A percentile compares a stretch with the other conserved stretches of the same genome.
Conservation (phyloP, 1,139 yeast species). For the Lodderomyces parapsilosis region DNA sequence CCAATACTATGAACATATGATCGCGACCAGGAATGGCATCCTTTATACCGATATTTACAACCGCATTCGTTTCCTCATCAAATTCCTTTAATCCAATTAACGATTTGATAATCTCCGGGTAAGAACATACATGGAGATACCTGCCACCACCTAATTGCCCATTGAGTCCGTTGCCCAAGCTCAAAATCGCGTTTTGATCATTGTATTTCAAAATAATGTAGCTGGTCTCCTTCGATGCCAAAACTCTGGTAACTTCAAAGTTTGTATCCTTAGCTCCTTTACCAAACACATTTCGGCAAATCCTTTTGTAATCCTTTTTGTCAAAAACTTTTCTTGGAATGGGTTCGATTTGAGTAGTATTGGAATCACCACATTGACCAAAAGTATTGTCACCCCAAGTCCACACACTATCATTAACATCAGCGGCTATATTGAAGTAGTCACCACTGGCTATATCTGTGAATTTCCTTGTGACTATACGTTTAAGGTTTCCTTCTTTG, state of each 20-base stretch:
- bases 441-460: slow-evolving; percentile 69
- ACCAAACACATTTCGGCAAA: slow-evolving; percentile 24
- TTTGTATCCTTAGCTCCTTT: slow-evolving; percentile 32
- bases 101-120: slow-evolving; percentile 61
- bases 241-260: slow-evolving; percentile 49
- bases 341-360: slow-evolving; percentile 59
- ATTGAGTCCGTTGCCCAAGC: slow-evolving; percentile 80
- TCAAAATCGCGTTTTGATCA: slow-evolving; percentile 37
- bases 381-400: slow-evolving; percentile 81
- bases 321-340: slow-evolving; percentile 59
- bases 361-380: slow-evolving; percentile 81
- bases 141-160: slow-evolving; percentile 89
- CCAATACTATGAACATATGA: slow-evolving; percentile 63
- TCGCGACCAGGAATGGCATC: slow-evolving; percentile 61
- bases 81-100: slow-evolving; percentile 45
- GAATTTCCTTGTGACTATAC: slow-evolving; percentile 43
- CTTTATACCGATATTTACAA: slow-evolving; percentile 46
- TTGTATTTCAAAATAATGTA: slow-evolving; percentile 46
- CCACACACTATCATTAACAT: slow-evolving; percentile 62
- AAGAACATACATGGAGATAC: slow-evolving; percentile 69
- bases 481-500: slow-evolving; percentile 24
- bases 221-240: slow-evolving; percentile 70
- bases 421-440: slow-evolving; percentile 68
- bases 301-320: slow-evolving; percentile 19
- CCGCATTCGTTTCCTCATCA: slow-evolving; percentile 29